Conservation (phyloP, 768 basidiomycete species). For the Chiua virens region DNA sequence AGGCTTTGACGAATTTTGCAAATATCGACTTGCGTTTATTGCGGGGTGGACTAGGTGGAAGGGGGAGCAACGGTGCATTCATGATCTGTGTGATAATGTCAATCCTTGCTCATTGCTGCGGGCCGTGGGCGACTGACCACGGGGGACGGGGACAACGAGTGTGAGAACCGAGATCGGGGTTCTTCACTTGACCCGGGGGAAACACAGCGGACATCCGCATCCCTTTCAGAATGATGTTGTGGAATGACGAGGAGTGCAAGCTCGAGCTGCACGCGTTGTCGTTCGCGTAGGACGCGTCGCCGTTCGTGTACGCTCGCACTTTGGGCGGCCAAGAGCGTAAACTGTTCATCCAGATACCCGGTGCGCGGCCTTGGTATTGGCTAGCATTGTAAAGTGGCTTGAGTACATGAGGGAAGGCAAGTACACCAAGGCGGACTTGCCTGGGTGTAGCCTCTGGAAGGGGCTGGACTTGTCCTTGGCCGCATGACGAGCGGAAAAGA, state of each 20-base stretch:
- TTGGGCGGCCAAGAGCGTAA: conserved; percentile 15
- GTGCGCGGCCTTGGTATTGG: neutral
- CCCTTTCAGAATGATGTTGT: neutral
- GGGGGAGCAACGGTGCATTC: neutral
- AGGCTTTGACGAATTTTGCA: conserved; percentile 9
- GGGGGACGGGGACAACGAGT: conserved; percentile 13
- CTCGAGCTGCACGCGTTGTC: neutral
- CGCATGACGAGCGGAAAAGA: conserved; percentile 2
- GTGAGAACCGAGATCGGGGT: conserved; percentile 24
- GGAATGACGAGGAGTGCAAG: conserved; percentile 10
- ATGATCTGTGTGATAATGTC: conserved; percentile 1
- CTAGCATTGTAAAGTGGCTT: neutral
- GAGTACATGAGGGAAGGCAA: neutral
- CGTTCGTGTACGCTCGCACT: conserved; percentile 18
- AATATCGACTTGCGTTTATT: conserved; percentile 16
- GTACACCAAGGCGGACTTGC: conserved; percentile 1
- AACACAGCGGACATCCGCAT: neutral
- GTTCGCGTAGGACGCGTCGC: conserved; percentile 14
- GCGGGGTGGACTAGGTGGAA: neutral
- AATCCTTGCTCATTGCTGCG: neutral
- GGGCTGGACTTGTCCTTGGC: neutral
- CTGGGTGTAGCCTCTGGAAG: neutral
- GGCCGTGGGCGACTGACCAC: conserved; percentile 8
- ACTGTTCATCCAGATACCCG: conserved; percentile 8
- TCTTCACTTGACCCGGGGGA: conserved; percentile 12